Evolutionary conservation across 805 yeast species (phyloP).

Genomic region (Yamadazyma nakazawae): DNA sequence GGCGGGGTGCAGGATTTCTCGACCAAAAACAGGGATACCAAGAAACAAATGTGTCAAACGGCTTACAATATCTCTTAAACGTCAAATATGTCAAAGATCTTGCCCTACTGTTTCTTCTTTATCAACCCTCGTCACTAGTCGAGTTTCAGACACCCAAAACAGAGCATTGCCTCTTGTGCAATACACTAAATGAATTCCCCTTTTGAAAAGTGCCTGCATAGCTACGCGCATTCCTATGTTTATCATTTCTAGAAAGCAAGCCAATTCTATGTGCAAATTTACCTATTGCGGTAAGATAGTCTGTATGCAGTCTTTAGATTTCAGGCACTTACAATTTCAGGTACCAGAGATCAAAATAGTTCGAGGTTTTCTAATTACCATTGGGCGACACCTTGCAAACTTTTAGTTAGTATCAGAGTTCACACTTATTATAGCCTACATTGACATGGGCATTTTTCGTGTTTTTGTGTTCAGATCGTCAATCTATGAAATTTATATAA

Average conservation of each 20-base stretch:
- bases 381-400: conserved; percentile 1
- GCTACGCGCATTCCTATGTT: background rate
- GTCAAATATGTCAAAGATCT: no score
- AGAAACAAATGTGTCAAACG: no score
- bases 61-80: no score
- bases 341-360: conserved; percentile 10
- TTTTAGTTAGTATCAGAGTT: conserved; percentile 4
- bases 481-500: conserved; percentile 3
- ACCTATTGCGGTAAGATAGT: background rate
- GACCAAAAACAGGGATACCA: background rate
- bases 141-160: no score
- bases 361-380: conserved; percentile 1
- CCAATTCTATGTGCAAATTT: background rate
- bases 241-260: conserved; percentile 3
- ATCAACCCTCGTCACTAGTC: no score
- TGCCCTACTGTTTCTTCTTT: no score
- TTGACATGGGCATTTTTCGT: conserved; percentile 1
- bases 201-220: conserved; percentile 7
- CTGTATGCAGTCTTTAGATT: conserved; percentile 3
- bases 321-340: conserved; percentile 6
- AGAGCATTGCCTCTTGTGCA: conserved; percentile 6
- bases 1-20: background rate
- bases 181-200: background rate
- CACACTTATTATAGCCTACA: conserved; percentile 9
- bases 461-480: conserved; percentile 2